Conservation (phyloP, 2,329 filamentous ascomycete genomes). For the Penicillium sp. region DNA sequence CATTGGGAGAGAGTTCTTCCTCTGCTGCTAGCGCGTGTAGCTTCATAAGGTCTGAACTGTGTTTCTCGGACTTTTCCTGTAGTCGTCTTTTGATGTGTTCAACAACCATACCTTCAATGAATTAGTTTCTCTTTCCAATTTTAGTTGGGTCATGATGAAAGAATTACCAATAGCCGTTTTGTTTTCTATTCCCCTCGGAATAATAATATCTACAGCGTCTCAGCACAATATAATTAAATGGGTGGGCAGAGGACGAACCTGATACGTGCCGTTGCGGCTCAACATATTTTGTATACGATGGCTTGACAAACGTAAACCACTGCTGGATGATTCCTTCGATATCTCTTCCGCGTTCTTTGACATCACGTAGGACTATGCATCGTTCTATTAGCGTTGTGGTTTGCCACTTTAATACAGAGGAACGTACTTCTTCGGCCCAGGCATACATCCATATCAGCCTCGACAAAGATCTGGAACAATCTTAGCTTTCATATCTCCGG, state of each 20-base stretch:
- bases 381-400: neutral
- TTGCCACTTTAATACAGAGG: neutral
- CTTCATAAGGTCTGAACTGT: constrained; percentile 72
- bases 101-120: constrained; percentile 71
- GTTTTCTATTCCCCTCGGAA: constrained; percentile 92
- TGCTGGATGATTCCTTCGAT: constrained; percentile 97
- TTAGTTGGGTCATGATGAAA: neutral
- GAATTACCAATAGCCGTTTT: constrained; percentile 70
- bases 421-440: constrained; percentile 75
- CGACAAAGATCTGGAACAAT: constrained; percentile 74
- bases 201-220: constrained; percentile 67
- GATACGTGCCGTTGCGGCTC: constrained; percentile 86
- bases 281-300: constrained; percentile 91
- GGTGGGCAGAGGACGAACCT: constrained; percentile 45
- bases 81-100: constrained; percentile 89
- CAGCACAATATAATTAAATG: neutral
- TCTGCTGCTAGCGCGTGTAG: constrained; percentile 70
- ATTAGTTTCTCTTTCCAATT: constrained; percentile 16
- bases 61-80: constrained; percentile 76
- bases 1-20: constrained; percentile 68
- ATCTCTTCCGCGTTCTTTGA: constrained; percentile 81
- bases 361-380: constrained; percentile 71
- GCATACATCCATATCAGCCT: constrained; percentile 92
- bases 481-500: constrained; percentile 14
- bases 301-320: constrained; percentile 95